Evolutionary conservation across 2,329 filamentous ascomycete genomes (phyloP).

Genomic region (Herpotrichia juniperi): DNA sequence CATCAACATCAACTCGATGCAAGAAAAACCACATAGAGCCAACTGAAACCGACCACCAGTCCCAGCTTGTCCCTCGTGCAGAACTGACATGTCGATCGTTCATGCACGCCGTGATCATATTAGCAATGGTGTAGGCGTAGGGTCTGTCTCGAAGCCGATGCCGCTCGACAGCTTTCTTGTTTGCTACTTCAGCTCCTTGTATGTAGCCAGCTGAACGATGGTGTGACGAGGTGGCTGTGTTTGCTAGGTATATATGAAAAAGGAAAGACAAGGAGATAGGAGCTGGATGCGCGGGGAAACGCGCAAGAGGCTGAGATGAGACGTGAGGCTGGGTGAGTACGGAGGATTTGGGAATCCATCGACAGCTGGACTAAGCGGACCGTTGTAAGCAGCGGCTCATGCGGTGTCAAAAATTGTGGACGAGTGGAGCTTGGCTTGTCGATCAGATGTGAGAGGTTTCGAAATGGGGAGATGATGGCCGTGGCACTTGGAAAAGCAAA

Average conservation of each 20-base stretch:
- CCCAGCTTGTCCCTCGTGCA: background rate
- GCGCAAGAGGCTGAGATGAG: no score
- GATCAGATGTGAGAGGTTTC: background rate
- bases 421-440: background rate
- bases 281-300: no score
- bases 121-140: background rate
- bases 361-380: background rate
- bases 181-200: no score
- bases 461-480: background rate
- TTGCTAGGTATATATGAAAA: background rate
- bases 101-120: background rate
- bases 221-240: no score
- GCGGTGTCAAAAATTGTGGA: background rate
- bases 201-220: no score
- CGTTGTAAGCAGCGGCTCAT: background rate
- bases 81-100: slow-evolving; percentile 1
- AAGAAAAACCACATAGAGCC: no score
- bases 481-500: background rate
- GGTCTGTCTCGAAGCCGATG: background rate
- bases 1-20: no score
- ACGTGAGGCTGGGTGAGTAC: no score
- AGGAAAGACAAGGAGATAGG: no score
- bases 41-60: background rate
- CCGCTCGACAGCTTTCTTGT: no score
- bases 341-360: background rate